Conservation (phyloP, 345 rosid species). For the Viola odorata region DNA sequence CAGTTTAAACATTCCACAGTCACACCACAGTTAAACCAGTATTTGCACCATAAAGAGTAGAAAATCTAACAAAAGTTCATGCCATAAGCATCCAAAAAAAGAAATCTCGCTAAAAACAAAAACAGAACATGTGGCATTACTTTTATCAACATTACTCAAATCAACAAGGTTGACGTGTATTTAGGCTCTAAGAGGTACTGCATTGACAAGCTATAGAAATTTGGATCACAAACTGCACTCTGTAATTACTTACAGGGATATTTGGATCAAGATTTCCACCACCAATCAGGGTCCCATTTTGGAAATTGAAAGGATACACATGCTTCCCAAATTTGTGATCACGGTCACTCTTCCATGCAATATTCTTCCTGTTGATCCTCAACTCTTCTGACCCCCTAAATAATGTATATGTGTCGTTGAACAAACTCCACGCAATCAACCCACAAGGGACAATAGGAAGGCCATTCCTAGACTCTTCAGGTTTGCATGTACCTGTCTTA, state of each 20-base stretch:
- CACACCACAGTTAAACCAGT: no score
- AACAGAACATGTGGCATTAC: neutral
- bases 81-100: neutral
- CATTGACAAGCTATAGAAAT: no score
- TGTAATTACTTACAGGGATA: constrained; percentile 45
- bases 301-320: constrained; percentile 71
- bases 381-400: constrained; percentile 37
- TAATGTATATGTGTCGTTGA: constrained; percentile 68
- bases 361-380: constrained; percentile 49
- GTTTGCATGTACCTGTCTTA: constrained; percentile 61
- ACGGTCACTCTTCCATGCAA: constrained; percentile 82
- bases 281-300: constrained; percentile 67
- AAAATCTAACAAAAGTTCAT: no score
- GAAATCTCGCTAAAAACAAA: neutral
- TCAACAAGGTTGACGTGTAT: no score
- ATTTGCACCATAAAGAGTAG: no score
- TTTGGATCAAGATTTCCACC: constrained; percentile 63
- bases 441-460: constrained; percentile 76
- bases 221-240: neutral
- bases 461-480: constrained; percentile 50
- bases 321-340: constrained; percentile 71
- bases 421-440: constrained; percentile 80
- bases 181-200: no score
- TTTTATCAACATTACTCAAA: no score
- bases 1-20: no score